These are phyloP conservation scores for Limnomonas spitsbergensis DNA, from an alignment of 139 green algal species.

Conservation along the genomic window DNA sequence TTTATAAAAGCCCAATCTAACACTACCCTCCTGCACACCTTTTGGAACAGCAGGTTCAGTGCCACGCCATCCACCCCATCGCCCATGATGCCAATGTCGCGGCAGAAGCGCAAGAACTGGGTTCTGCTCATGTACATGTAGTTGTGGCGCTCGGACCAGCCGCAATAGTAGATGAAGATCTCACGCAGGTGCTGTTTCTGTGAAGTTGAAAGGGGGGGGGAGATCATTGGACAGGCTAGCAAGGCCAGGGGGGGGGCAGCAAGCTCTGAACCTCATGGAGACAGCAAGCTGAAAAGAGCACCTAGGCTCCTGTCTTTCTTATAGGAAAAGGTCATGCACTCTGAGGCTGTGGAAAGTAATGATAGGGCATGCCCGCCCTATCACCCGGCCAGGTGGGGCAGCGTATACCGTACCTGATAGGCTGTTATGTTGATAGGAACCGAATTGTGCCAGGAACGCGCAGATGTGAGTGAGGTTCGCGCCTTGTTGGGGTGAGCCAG, in stretches of 20 bases:
- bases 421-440: background rate
- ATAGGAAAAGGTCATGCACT: too few relatives aligned
- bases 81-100: slow-evolving; percentile 31
- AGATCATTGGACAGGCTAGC: background rate
- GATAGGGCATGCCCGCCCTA: too few relatives aligned
- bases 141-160: slow-evolving; percentile 37
- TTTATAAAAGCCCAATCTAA: too few relatives aligned
- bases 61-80: slow-evolving; percentile 21
- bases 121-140: slow-evolving; percentile 36
- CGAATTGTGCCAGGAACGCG: background rate
- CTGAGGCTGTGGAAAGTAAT: too few relatives aligned
- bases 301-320: too few relatives aligned
- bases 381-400: too few relatives aligned
- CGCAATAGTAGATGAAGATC: slow-evolving; percentile 39
- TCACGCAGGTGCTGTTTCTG: slow-evolving; percentile 34
- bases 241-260: too few relatives aligned
- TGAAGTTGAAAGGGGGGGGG: background rate
- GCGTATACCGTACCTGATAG: slow-evolving; percentile 18
- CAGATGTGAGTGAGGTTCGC: background rate
- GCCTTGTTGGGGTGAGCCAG: slow-evolving; percentile 6
- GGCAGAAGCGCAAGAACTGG: slow-evolving; percentile 41
- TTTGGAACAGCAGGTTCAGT: slow-evolving; percentile 30
- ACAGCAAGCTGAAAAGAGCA: too few relatives aligned
- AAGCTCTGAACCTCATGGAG: too few relatives aligned
- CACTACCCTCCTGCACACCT: too few relatives aligned